phyloP scores from a whole-genome alignment of 2,329 filamentous ascomycete genomes.

The Teratosphaeria nubilosa region DNA sequence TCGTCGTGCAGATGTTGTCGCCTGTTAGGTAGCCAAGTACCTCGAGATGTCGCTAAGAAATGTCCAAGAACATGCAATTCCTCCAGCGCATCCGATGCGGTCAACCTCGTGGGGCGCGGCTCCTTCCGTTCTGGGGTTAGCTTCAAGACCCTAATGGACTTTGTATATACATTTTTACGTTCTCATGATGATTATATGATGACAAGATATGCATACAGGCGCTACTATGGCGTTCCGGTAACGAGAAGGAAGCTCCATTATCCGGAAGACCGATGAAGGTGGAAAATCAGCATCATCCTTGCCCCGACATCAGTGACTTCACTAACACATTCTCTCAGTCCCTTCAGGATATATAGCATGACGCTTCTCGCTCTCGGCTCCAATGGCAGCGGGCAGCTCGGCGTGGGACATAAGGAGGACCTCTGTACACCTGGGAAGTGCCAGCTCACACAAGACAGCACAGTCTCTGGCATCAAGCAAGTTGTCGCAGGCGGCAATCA shows the following conservation, averaged over 20 bases:
- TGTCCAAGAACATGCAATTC: neutral
- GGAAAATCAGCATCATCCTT: neutral
- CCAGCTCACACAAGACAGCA: neutral
- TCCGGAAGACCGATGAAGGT: neutral
- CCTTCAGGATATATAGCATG: neutral
- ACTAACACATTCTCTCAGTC: neutral
- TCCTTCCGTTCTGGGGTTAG: neutral
- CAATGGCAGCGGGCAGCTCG: slow-evolving; percentile 44
- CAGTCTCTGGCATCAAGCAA: slow-evolving; percentile 4
- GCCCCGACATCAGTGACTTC: neutral
- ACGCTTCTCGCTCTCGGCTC: slow-evolving; percentile 35
- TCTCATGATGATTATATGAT: neutral
- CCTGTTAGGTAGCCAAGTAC: neutral
- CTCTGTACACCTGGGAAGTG: slow-evolving; percentile 21
- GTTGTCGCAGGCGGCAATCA: slow-evolving; percentile 73
- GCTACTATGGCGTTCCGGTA: too few species aligned
- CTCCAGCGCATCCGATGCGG: neutral
- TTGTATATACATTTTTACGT: neutral
- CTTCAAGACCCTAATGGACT: neutral
- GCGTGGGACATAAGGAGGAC: slow-evolving; percentile 35
- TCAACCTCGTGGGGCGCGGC: neutral
- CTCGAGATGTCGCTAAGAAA: neutral
- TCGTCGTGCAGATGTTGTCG: neutral
- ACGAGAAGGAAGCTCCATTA: too few species aligned
- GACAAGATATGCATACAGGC: too few species aligned